These are phyloP conservation scores for Sonneratia alba DNA, from an alignment of 345 rosid species.

Conservation along the genomic window DNA sequence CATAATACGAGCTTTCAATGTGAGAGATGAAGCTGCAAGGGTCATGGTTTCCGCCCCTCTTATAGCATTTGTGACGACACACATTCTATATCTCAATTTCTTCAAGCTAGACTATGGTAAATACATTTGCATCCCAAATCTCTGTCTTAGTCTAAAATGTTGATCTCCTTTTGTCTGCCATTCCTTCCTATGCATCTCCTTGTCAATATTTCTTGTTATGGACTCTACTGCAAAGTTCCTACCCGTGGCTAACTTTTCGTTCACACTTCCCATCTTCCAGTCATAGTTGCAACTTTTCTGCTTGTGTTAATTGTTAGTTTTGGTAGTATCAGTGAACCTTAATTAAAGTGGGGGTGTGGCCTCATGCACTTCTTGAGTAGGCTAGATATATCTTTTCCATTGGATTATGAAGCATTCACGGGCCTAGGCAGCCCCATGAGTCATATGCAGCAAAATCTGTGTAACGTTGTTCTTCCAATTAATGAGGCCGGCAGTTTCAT, in stretches of 20 bases:
- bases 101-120: constrained; percentile 74
- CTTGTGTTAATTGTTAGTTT: too few relatives aligned
- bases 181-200: not conserved
- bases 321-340: too few relatives aligned
- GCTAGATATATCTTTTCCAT: too few relatives aligned
- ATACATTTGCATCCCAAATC: constrained; percentile 2
- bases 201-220: not conserved
- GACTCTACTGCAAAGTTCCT: not conserved
- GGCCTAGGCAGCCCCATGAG: not conserved
- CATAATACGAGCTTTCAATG: constrained; percentile 50
- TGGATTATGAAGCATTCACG: too few relatives aligned
- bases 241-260: too few relatives aligned
- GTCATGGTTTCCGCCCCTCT: constrained; percentile 82
- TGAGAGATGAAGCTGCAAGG: constrained; percentile 69
- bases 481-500: not conserved
- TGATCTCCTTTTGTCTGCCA: not conserved
- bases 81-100: constrained; percentile 73
- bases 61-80: constrained; percentile 69
- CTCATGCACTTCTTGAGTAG: too few relatives aligned
- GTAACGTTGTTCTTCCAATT: not conserved
- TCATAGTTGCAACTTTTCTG: too few relatives aligned
- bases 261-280: too few relatives aligned
- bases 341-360: too few relatives aligned
- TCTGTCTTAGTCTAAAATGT: not conserved
- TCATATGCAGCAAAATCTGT: not conserved